phyloP scores from a whole-genome alignment of 2,329 filamentous ascomycete species.

The Exophiala sp. region DNA sequence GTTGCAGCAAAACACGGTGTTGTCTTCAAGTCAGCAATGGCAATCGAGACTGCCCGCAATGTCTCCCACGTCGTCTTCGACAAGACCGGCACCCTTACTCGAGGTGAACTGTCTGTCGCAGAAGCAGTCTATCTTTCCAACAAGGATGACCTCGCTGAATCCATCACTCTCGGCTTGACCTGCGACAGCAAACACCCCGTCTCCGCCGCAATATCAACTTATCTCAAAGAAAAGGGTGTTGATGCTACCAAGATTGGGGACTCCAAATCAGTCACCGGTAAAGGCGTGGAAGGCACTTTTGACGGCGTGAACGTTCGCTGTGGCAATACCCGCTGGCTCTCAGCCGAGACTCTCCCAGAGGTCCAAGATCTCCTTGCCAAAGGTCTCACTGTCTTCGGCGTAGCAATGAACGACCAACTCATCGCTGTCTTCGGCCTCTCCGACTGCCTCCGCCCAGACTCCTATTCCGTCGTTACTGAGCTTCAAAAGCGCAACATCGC shows the following conservation, averaged over 20 bases:
- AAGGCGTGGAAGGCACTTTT: conserved; percentile 28
- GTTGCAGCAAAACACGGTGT: conserved; percentile 60
- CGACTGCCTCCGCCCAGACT: conserved; percentile 46
- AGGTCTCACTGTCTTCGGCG: conserved; percentile 52
- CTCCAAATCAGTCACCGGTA: conserved; percentile 30
- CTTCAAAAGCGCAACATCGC: conserved; percentile 47
- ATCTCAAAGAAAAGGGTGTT: conserved; percentile 36
- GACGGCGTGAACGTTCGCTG: conserved; percentile 7
- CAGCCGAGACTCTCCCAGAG: conserved; percentile 30
- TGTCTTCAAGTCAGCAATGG: conserved; percentile 61
- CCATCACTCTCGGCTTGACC: conserved; percentile 37
- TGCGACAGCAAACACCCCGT: conserved; percentile 50
- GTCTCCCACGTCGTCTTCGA: conserved; percentile 66
- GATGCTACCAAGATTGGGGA: conserved; percentile 25
- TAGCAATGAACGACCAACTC: conserved; percentile 45
- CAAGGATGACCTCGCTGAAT: conserved; percentile 3
- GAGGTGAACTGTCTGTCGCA: conserved; percentile 46
- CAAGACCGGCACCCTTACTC: conserved; percentile 72
- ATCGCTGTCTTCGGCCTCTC: conserved; percentile 49
- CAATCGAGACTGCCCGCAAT: conserved; percentile 58
- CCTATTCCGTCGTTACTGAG: conserved; percentile 47
- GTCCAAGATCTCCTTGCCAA: conserved; percentile 35
- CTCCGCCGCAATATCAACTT: conserved; percentile 43
- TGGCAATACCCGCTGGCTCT: conserved; percentile 35
- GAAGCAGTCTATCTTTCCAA: conserved; percentile 29